Evolutionary conservation across 495 filamentous ascomycete genomes (phyloP), one percentile per base, ranked within the genome.

Genomic region (Neurospora sp.): DNA sequence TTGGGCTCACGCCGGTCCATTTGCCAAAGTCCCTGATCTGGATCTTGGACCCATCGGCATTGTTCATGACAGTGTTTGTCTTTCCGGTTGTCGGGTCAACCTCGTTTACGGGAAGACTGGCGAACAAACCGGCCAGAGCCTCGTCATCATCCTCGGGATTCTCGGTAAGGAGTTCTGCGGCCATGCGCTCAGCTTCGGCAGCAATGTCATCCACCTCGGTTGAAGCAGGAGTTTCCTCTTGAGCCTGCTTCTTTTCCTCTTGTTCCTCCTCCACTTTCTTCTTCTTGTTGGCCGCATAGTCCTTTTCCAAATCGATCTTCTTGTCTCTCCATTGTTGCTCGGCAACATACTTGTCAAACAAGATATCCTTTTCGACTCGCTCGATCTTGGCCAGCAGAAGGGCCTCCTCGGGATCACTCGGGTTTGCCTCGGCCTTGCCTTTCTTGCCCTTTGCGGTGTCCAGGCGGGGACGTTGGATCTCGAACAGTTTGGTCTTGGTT

Each of bases 21-120:
- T 92, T 91, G 18, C 94, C 95, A 87, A 99, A 98, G 75, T 97
- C 90, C 71, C 93, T 84, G 71, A 96, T 86, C 4, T 78, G 87
- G 8, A 93, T 82, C 69, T 81, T 87, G 6, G 83, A 75, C 0
- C 87, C 87, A 75, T 89, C 83, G 3, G 83, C 75, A 35, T 82
- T 82, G 39, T 85, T 87, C 75, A 87, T 80, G 0, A 88, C 85
- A 0, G 83, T 88, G 37, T 77, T 85, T 5, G 84, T 83, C 77
- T 87, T 86, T 37, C 86, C 87, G 8, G 87, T 87, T 9, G 80
- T 44, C 6, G 83, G 81, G 71, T 88, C 86, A 40, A 87, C 85
- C 73, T 92, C 89, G 70, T 81, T 86, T 37, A 88, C 82, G 70
- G 93, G 93, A 77, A 96, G 88, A 41, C 86, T 91, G 4, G 90